Evolutionary conservation across 345 rosid genomes (phyloP).

Genomic region (Murraya paniculata): DNA sequence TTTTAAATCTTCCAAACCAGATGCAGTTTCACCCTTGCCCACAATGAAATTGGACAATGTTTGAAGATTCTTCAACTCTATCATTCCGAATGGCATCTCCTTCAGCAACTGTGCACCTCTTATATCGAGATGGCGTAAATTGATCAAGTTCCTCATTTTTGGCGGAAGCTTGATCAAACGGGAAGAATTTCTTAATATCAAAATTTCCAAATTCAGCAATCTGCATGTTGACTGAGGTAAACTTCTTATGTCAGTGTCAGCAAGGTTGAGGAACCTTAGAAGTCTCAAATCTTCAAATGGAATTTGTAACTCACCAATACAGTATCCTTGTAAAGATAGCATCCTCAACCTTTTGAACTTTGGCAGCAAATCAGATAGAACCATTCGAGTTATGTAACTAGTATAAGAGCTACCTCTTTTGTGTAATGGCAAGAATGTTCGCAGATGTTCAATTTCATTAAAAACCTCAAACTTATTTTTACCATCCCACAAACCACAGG

Average conservation of each 20-base stretch:
- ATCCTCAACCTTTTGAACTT: not conserved
- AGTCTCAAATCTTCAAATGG: too few relatives aligned
- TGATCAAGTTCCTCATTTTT: not conserved
- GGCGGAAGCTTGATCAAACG: too few relatives aligned
- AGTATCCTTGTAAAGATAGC: too few relatives aligned
- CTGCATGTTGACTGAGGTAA: too few relatives aligned
- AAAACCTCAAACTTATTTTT: constrained; percentile 7
- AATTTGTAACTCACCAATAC: not conserved
- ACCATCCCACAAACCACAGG: not conserved
- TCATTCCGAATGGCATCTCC: too few relatives aligned
- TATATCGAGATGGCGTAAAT: constrained; percentile 28
- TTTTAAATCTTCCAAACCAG: too few relatives aligned
- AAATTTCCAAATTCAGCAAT: constrained; percentile 12
- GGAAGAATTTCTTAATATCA: constrained; percentile 16
- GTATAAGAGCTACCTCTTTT: fast-evolving
- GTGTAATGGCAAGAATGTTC: constrained; percentile 17
- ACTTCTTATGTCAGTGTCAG: too few relatives aligned
- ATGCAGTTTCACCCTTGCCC: too few relatives aligned
- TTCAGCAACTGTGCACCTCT: too few relatives aligned
- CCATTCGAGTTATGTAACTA: not conserved
- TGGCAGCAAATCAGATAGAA: constrained; percentile 6
- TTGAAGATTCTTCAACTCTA: too few relatives aligned
- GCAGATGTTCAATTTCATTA: not conserved
- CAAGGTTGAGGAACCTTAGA: too few relatives aligned
- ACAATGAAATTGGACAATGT: too few relatives aligned